phyloP scores from a whole-genome alignment of 345 rosid genomes.

The Eutrema yunnanense region DNA sequence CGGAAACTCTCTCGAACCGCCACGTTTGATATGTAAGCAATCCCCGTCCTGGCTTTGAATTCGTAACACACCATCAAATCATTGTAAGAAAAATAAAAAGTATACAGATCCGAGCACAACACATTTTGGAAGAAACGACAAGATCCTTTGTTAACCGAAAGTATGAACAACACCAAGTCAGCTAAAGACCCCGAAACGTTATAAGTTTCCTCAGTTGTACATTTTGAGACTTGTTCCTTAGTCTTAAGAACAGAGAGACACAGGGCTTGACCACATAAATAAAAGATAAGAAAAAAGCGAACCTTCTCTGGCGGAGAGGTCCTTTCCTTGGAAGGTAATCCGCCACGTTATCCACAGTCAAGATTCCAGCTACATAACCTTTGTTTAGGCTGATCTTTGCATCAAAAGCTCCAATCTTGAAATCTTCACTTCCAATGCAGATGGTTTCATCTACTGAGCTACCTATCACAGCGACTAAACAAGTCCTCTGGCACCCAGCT shows the following conservation, averaged over 20 bases:
- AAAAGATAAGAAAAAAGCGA: neutral
- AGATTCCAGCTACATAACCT: conserved; percentile 83
- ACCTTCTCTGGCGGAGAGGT: conserved; percentile 73
- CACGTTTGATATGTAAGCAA: conserved; percentile 87
- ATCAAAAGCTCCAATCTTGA: conserved; percentile 68
- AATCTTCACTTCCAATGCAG: conserved; percentile 53
- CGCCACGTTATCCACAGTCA: conserved; percentile 82
- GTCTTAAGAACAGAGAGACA: neutral
- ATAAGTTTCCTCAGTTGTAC: neutral
- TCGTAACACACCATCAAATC: neutral
- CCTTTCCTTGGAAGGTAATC: conserved; percentile 92
- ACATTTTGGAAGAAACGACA: neutral
- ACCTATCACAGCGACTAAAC: conserved; percentile 78
- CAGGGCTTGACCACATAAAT: neutral
- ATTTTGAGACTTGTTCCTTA: neutral
- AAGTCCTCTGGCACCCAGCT: conserved; percentile 59
- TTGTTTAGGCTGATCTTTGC: conserved; percentile 54
- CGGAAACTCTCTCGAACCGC: conserved; percentile 77
- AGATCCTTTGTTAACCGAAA: neutral
- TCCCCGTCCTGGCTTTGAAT: conserved; percentile 57
- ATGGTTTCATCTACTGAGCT: conserved; percentile 47
- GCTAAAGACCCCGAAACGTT: neutral
- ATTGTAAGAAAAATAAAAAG: neutral
- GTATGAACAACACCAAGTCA: neutral
- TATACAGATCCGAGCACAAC: neutral